These are phyloP conservation scores for Bondarzewia mesenterica DNA, from an alignment of 1,284 basidiomycete genomes.

Conservation along the genomic window DNA sequence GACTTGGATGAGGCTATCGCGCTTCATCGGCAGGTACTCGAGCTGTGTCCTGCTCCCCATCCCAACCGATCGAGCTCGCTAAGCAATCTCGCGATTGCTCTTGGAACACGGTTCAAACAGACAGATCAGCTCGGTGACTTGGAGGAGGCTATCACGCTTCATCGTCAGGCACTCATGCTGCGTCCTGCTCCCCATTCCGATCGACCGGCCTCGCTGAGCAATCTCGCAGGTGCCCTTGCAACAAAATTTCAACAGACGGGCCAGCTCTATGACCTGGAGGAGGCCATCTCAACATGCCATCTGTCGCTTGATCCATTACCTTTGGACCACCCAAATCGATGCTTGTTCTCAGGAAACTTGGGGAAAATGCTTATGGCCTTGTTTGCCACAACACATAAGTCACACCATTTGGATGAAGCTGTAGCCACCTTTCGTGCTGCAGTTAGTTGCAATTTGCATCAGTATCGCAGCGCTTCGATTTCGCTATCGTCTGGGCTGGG, in stretches of 20 bases:
- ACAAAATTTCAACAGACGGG: neutral
- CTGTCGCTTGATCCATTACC: neutral
- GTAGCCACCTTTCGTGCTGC: neutral
- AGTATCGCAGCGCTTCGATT: neutral
- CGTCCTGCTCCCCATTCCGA: neutral
- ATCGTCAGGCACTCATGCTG: neutral
- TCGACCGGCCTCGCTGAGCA: neutral
- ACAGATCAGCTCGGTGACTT: neutral
- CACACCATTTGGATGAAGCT: neutral
- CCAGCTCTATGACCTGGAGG: neutral
- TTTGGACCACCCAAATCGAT: neutral
- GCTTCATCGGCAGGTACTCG: neutral
- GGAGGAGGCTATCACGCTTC: neutral
- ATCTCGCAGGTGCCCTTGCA: neutral
- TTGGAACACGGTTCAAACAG: neutral
- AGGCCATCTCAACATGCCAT: neutral
- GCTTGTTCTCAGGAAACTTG: neutral
- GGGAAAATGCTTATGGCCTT: neutral
- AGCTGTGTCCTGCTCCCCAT: neutral
- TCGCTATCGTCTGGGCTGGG: neutral
- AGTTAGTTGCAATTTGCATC: neutral
- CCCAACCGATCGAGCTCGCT: neutral
- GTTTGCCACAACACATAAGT: neutral
- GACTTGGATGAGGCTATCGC: neutral
- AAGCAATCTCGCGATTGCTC: neutral